Base-by-base conservation (phyloP, 192 early-diverging fungal species). In the Kickxella alabastrina region DNA sequence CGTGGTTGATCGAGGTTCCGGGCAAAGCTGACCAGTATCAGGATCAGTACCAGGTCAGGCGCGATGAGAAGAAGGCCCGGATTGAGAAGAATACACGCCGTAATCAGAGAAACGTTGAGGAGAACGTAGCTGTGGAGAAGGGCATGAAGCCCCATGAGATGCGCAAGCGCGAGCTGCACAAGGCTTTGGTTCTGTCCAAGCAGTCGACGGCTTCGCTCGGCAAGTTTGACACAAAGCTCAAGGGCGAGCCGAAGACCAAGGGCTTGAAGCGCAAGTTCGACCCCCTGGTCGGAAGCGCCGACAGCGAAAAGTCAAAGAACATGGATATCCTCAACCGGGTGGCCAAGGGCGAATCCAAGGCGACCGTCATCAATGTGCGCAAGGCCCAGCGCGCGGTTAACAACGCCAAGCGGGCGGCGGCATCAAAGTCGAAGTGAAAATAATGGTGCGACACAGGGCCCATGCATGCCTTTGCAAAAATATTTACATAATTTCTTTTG, bases 1-100 rank as follows among this genome's bases (percentile, higher is more conserved):
- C 92, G 65, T 99, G 97, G 97, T 62, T 95, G 54, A 87, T 93
- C 38, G 92, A 94, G 71, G 92, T 99, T 1, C 89, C 90, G n/a
- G 63, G 75, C 23, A 80, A 83, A 43, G 80, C 75, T 18, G 91
- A 98, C 75, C 88, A 85, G 26, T 89, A 85, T 68, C 82, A 86
- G 39, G 96, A 99, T 71, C 85, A 88, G 65, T 97, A 89, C 75
- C 80, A 80, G 43, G 85, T 82, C 49, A 62, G 69, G 28, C 67
- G 84, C 41, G 84, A 87, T 10, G 94, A 86, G 53, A 97, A 97
- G 83, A 88, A 87, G 76, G 92, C 81, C 54, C 82, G 92, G 13
- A 76, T 95, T 17, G 83, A 79, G 0, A 94, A 91, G 80, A 97
- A 99, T 78, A 71, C 82, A 27, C 88, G 87, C 61, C 89, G 92